Base-by-base conservation (phyloP, 345 rosid genomes). In the Linum lewisii region DNA sequence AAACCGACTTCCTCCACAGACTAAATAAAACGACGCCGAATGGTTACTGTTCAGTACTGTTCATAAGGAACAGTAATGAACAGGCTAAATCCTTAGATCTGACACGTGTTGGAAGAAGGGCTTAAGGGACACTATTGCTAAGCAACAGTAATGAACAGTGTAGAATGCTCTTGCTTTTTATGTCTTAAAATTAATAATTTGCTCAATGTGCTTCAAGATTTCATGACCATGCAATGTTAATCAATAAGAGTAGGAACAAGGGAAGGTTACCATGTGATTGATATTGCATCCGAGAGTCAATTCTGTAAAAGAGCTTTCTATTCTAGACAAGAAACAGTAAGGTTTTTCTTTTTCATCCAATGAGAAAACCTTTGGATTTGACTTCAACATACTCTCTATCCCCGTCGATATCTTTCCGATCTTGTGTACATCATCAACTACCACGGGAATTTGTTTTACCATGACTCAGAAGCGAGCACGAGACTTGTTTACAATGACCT, bases 401-500 rank as follows among this genome's bases (percentile, higher is more conserved):
- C 77, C 95, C 64, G 72, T 73, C 54, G 95, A 75, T 77, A 93
- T 80, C 24, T 72, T 60, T 45, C 89, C 87, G 69, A 93, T 74
- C 78, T 81, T 83, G 59, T 89, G 86, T 66, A 82, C 38, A 72
- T 81, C 86, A 74, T 82, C 91, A 62, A 81, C 60, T 38, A 69
- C 80, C 58, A 93, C 14, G 32, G 95, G 95, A 67, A 88, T 76
- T 72, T 78, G 83, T 44, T 82, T 66, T 55, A 78, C 69, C 67
- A 88, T 61, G 7, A 84, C 84, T 72, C 79, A 88, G 81, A 88
- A 87, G 60, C 72, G 66, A 29, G 94, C 99, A 24, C 97, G 91
- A 10, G 99, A 89, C 74, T 89, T 86, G 36, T 93, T 93, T 64
- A 85, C 86, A 56, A 93, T 93, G 53, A 82, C 91, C 99, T 93